Percentiles rank a stretch among this genome's conserved stretches.
phyloP scores from a whole-genome alignment of 2,329 filamentous ascomycete genomes.

The Phialophora macrospora region DNA sequence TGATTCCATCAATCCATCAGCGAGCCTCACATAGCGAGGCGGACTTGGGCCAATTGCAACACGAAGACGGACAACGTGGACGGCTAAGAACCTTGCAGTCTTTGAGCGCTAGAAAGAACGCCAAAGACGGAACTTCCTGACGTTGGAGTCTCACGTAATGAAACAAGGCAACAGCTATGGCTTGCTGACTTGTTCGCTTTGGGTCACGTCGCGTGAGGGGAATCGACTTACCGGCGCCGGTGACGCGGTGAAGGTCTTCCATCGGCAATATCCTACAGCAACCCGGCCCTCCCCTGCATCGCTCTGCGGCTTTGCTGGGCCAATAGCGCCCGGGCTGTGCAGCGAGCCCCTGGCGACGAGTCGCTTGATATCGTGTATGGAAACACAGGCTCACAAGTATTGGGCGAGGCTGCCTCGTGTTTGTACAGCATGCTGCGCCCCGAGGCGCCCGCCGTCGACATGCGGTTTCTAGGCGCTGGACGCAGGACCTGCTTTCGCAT shows the following conservation, averaged over 20 bases:
- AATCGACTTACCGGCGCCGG: slow-evolving; percentile 7
- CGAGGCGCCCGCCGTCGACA: neutral
- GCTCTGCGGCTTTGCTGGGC: neutral
- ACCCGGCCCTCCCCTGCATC: neutral
- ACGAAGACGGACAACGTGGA: slow-evolving; percentile 3
- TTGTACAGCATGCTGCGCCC: slow-evolving; percentile 2
- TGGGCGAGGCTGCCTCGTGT: slow-evolving; percentile 4
- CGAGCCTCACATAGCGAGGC: neutral
- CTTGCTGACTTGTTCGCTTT: neutral
- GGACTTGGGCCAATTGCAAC: slow-evolving; percentile 11
- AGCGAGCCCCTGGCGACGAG: neutral
- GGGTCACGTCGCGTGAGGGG: neutral
- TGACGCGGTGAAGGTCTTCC: neutral
- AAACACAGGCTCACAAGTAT: neutral
- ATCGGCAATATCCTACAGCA: too few species aligned
- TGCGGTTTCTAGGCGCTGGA: neutral
- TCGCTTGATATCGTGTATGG: neutral
- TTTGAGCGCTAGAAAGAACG: neutral
- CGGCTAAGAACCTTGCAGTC: neutral
- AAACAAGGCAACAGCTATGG: slow-evolving; percentile 10
- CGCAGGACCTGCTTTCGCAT: neutral
- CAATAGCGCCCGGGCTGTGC: neutral
- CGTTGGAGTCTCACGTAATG: neutral
- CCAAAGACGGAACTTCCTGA: neutral
- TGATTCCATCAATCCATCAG: neutral